Evolutionary conservation across 768 basidiomycete species (phyloP), one percentile per base, ranked within the genome.

Genomic region (Sutorius australiensis): DNA sequence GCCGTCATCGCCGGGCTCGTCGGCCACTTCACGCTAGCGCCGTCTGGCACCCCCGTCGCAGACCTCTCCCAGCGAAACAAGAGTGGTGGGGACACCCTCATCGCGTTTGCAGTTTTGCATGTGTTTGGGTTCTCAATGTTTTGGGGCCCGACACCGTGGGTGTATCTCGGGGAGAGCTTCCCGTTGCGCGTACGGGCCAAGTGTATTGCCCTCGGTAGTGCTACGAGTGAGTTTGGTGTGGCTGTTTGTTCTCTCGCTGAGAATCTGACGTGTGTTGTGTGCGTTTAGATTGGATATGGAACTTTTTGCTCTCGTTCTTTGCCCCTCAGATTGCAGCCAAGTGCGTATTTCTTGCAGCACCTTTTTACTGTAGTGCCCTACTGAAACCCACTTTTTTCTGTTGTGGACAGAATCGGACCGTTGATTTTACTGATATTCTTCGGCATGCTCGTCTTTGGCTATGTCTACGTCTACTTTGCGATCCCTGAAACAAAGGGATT

Each of bases 401-500:
- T 28, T 28, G 32, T 2, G 17, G 21, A 16, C 54, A 80, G 81
- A 49, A 88, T 87, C 55, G 86, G 87, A 6, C 86, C 87, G 5
- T 70, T 87, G 53, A 89, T 89, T 63, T 69, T 88, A n/a, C 63
- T 89, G 55, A 85, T 90, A 63, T 89, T 90, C 78, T 86, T 82
- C 64, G 85, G 86, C 42, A 82, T 86, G 80, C 74, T 89, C 11
- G 56, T 82, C 16, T 82, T 87, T 62, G 88, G 86, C 38, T 86
- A 77, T 64, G 71, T 79, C 55, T 92, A 86, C 66, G 87, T 89
- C n/a, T 88, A 83, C 67, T 67, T 91, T 52, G 81, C 83, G 64
- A 83, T 92, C 46, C 89, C 88, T 17, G 90, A 92, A 74, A 89
- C 88, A 8, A 89, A 81, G 65, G 87, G 87, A 13, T 76, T 90